Conservation (phyloP, 441 rosid genomes). For the Monsonia emarginata region DNA sequence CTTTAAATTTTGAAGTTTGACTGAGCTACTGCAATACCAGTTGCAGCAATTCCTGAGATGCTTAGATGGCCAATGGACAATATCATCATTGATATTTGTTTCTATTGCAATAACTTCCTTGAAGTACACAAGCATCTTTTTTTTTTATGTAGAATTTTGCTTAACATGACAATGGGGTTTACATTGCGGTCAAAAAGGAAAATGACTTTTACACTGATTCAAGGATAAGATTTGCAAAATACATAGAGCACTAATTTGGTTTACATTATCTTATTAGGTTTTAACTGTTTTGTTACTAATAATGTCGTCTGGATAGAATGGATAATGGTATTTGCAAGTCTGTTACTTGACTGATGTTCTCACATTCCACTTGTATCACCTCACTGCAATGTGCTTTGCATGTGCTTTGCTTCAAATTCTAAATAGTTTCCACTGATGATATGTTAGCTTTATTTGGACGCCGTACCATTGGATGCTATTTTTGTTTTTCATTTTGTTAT, state of each 20-base stretch:
- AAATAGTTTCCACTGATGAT: too few relatives aligned
- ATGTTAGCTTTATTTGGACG: not conserved
- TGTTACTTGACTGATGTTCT: not conserved
- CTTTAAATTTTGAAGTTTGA: not conserved
- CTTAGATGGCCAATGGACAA: conserved; percentile 9
- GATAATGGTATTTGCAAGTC: not conserved
- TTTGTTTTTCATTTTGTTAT: not conserved
- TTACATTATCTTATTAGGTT: not conserved
- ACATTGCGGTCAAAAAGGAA: not conserved
- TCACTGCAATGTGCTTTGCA: not conserved
- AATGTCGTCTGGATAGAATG: not conserved
- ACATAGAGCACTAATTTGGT: not conserved
- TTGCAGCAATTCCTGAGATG: conserved; percentile 5
- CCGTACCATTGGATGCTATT: not conserved
- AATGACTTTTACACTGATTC: not conserved
- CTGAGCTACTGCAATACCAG: not conserved
- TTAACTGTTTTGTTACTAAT: not conserved
- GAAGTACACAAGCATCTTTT: not conserved
- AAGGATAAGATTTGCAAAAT: not conserved
- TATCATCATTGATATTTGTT: not conserved
- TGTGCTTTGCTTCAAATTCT: not conserved
- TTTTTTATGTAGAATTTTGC: not conserved
- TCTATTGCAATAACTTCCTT: not conserved
- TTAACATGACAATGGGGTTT: not conserved
- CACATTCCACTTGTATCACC: not conserved